Conservation (phyloP, 129 eudicot genomes). For the Lactuca saligna region DNA sequence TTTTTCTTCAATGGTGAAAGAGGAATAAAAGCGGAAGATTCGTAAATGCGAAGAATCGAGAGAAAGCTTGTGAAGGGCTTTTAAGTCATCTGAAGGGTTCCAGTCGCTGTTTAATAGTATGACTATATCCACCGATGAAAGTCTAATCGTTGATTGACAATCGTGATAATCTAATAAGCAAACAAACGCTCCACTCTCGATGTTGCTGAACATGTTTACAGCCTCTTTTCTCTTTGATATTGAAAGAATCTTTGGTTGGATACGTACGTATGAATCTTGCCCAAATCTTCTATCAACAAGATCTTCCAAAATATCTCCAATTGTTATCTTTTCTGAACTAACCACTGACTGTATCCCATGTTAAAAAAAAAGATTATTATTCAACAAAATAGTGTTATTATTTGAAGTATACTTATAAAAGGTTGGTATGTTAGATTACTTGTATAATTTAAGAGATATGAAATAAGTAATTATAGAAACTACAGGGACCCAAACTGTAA, state of each 20-base stretch:
- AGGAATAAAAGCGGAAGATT: conserved; percentile 58
- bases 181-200: conserved; percentile 33
- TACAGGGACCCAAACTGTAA: too few species aligned
- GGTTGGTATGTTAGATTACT: too few species aligned
- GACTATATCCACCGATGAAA: conserved; percentile 45
- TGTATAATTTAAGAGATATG: too few species aligned
- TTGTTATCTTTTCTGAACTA: conserved; percentile 45
- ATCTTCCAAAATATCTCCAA: conserved; percentile 68
- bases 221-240: conserved; percentile 32
- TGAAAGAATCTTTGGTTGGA: conserved; percentile 32
- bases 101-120: conserved; percentile 64
- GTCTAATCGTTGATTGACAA: conserved; percentile 41
- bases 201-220: conserved; percentile 39
- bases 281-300: conserved; percentile 58
- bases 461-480: too few species aligned
- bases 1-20: conserved; percentile 70
- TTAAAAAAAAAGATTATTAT: background rate
- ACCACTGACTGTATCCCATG: conserved; percentile 37
- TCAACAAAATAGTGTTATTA: too few species aligned
- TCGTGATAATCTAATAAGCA: conserved; percentile 57
- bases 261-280: conserved; percentile 48
- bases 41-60: conserved; percentile 51
- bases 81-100: conserved; percentile 61
- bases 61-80: conserved; percentile 49
- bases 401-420: too few species aligned